A percentile compares a stretch with the other conserved stretches of the same genome.
Conservation (phyloP, 2,329 filamentous ascomycete genomes). For the Xylaria sp. region DNA sequence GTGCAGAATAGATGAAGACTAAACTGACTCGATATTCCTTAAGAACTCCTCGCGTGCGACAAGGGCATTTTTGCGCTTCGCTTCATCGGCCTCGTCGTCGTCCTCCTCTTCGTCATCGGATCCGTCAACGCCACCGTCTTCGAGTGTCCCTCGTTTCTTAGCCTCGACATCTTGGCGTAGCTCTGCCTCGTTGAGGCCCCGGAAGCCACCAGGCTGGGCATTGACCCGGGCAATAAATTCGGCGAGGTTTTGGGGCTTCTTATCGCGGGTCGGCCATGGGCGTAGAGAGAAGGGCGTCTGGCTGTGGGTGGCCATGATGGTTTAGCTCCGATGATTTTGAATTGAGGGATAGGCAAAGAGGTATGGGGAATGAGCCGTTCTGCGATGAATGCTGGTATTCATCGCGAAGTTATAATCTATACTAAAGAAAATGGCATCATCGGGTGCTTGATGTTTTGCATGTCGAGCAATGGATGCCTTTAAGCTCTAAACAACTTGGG, state of each 20-base stretch:
- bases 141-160: conserved; percentile 47
- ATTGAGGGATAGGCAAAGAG: neutral
- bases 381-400: neutral
- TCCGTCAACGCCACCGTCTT: conserved; percentile 51
- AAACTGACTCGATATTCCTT: conserved; percentile 60
- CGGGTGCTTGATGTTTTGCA: neutral
- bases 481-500: neutral
- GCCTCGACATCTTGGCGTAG: conserved; percentile 70
- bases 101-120: conserved; percentile 55
- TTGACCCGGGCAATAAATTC: conserved; percentile 82
- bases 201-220: conserved; percentile 79
- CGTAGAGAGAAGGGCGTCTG: conserved; percentile 62
- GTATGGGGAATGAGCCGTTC: neutral
- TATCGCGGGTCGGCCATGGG: conserved; percentile 65
- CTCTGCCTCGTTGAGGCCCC: conserved; percentile 75
- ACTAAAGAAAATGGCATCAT: neutral
- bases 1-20: neutral
- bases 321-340: neutral
- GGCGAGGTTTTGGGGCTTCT: conserved; percentile 65
- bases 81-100: conserved; percentile 24
- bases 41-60: conserved; percentile 64
- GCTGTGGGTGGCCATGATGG: conserved; percentile 32
- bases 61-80: conserved; percentile 47
- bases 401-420: neutral
- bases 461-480: neutral